A percentile compares a stretch with the other conserved stretches of the same genome.
These are phyloP conservation scores for Saccharomycopsis lassenensis DNA, from an alignment of 805 yeast genomes.

Conservation along the genomic window DNA sequence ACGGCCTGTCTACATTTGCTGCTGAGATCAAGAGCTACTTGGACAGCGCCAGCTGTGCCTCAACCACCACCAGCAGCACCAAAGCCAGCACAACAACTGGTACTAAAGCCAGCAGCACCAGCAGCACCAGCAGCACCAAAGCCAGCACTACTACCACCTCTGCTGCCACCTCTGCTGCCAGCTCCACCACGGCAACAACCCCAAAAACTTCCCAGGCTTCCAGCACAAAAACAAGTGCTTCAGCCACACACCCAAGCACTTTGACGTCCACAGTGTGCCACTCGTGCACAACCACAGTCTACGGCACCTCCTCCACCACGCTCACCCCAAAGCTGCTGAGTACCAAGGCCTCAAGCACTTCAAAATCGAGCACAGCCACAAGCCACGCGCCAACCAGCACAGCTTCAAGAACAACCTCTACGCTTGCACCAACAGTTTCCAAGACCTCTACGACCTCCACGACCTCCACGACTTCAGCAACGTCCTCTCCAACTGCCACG, in stretches of 20 bases:
- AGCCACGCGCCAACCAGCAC: conserved; percentile 1
- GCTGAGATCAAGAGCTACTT: conserved; percentile 7
- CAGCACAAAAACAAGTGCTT: neutral
- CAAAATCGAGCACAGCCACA: neutral
- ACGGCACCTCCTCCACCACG: conserved; percentile 1
- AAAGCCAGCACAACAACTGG: neutral
- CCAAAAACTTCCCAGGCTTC: conserved; percentile 3
- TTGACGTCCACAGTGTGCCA: conserved; percentile 6
- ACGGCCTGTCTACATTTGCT: conserved; percentile 16
- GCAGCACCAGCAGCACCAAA: conserved; percentile 3
- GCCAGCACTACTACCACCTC: conserved; percentile 5
- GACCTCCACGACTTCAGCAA: neutral
- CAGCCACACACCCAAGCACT: conserved; percentile 1
- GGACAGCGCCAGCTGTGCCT: conserved; percentile 22
- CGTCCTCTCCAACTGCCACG: neutral
- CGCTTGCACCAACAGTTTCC: neutral
- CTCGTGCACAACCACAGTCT: conserved; percentile 1
- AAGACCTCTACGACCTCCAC: neutral
- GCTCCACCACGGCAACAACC: conserved; percentile 1
- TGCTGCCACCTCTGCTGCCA: conserved; percentile 7
- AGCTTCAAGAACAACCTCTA: conserved; percentile 2
- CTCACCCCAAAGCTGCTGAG: neutral
- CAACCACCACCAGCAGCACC: conserved; percentile 4
- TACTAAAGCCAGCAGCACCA: conserved; percentile 7
- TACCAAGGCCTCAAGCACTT: neutral